Percentiles rank a stretch among this genome's conserved stretches.
Conservation (phyloP, 768 basidiomycete species). For the Leccinum olivaceopallidum region DNA sequence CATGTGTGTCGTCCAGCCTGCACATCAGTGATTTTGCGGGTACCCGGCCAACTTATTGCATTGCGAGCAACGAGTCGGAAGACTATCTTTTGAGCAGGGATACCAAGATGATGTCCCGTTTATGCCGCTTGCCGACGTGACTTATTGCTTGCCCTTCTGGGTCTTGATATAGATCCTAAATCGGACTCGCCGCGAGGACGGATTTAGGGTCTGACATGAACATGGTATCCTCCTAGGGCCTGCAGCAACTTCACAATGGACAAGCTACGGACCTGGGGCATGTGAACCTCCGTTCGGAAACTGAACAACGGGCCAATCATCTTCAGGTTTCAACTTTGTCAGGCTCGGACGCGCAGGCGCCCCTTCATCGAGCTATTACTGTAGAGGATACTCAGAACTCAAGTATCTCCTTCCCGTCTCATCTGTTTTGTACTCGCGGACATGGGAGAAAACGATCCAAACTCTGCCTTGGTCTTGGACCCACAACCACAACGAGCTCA, state of each 20-base stretch:
- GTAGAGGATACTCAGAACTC: background rate
- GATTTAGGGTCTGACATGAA: no score
- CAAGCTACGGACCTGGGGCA: no score
- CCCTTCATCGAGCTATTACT: background rate
- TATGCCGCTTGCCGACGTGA: background rate
- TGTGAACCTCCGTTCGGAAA: no score
- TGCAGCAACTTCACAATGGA: no score
- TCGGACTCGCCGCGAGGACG: no score
- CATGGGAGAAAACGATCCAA: background rate
- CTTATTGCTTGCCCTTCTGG: background rate
- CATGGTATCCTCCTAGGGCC: no score
- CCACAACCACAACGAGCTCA: background rate
- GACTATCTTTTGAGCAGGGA: background rate
- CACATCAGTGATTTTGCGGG: constrained; percentile 11
- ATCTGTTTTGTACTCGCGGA: background rate
- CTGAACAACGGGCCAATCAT: no score
- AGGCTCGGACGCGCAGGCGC: background rate
- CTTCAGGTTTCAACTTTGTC: no score
- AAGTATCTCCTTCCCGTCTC: background rate
- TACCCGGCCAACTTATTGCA: background rate
- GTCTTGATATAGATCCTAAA: background rate
- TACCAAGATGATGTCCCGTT: background rate
- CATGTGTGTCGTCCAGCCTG: background rate
- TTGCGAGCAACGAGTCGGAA: background rate
- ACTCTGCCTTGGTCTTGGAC: background rate